A percentile compares a stretch with the other conserved stretches of the same genome.
phyloP scores from a whole-genome alignment of 805 yeast genomes.

The Ogataea pini region DNA sequence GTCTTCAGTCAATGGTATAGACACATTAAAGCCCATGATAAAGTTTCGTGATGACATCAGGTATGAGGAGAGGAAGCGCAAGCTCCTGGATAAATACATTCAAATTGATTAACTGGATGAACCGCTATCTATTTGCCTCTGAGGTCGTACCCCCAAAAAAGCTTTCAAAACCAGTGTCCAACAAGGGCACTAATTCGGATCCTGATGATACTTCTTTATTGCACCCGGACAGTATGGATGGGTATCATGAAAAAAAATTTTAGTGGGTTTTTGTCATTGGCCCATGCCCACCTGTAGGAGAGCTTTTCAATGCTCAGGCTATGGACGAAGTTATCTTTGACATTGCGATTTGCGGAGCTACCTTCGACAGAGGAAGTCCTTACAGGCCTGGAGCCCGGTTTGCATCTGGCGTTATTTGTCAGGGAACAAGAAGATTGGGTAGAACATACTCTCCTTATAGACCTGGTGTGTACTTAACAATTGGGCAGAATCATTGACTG shows the following conservation, averaged over 20 bases:
- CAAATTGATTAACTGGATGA: conserved; percentile 13
- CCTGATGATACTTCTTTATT: conserved; percentile 27
- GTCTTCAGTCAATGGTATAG: not conserved
- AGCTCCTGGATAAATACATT: conserved; percentile 23
- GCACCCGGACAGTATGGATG: conserved; percentile 22
- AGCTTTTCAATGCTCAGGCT: conserved; percentile 17
- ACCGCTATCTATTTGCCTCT: conserved; percentile 9
- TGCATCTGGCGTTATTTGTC: conserved; percentile 53
- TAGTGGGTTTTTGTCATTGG: conserved; percentile 22
- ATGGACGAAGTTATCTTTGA: conserved; percentile 33
- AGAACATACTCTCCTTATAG: conserved; percentile 41
- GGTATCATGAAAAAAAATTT: conserved; percentile 26
- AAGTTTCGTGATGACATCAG: not conserved
- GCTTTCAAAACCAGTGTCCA: conserved; percentile 11
- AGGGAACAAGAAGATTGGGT: conserved; percentile 44
- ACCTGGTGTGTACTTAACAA: conserved; percentile 37
- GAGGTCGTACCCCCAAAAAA: conserved; percentile 14
- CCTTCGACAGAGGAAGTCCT: conserved; percentile 55
- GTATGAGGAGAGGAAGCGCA: conserved; percentile 19
- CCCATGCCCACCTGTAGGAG: conserved; percentile 20
- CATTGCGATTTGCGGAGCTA: conserved; percentile 57
- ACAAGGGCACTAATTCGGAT: conserved; percentile 17
- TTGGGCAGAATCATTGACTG: conserved; percentile 49
- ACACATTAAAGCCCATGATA: not conserved
- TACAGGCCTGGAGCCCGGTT: conserved; percentile 58